Base-by-base conservation (phyloP, 2,329 filamentous ascomycete species). In the Didymella lethalis region DNA sequence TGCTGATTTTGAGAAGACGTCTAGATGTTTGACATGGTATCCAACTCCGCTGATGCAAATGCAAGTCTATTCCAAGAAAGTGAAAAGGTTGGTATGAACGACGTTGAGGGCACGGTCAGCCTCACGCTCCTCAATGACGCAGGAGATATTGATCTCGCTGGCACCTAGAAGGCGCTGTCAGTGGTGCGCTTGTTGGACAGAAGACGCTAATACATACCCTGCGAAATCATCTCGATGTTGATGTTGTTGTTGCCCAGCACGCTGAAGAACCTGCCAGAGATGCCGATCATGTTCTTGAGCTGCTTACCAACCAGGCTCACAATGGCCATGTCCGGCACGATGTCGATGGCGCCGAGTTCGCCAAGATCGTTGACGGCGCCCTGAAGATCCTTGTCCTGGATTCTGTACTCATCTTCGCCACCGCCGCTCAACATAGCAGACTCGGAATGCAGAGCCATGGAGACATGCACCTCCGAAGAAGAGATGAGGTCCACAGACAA, bases 161-260 rank as follows among this genome's bases (percentile, higher is more conserved):
- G 95, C 95, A 71, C 93, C 93, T 96, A 54, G n/a, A 12, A 7
- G 4, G 7, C 4, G 16, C 2, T 48, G 46, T 59, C 44, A 59
- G 56, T 6, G n/a, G 2, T 29, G 10, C 1, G 5, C 12, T 26
- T 2, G 4, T 12, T 7, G 18, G 34, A 41, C 28, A 2, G 16
- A n/a, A 4, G 16, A 11, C 8, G 10, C 4, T 11, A n/a, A 7
- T 25, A 68, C 83, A 72, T 83, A 94, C 95, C 95, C 81, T 99
- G 95, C 25, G 92, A 97, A 67, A 99, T 99, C 95, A 99, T 99
- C 81, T 99, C 95, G 68, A 99, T 92, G 76, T 99, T 99, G 74
- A 99, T 89, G 69, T 91, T 91, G 76, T 97, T 90, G 75, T 97
- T 91, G 43, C 95, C 95, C 18, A 99, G 83, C 1, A 93, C 96